These are phyloP conservation scores for Thraustochytrium sp. DNA, from an alignment of 352 stramenopile genomes.

Conservation along the genomic window DNA sequence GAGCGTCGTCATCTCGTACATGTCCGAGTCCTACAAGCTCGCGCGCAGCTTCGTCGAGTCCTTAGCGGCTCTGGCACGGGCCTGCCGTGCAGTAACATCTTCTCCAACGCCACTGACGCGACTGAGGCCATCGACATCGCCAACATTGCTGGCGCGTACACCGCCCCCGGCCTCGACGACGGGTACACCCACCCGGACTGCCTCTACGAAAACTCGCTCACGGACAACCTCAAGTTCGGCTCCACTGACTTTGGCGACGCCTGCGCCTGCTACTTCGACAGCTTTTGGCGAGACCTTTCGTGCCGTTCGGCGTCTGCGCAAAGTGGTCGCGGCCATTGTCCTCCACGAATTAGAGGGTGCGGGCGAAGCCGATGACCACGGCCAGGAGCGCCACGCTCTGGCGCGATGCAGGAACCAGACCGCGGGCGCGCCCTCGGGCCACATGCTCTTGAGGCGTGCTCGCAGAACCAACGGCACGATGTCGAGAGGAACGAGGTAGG, in stretches of 20 bases:
- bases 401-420: too few species aligned
- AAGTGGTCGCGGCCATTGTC: too few species aligned
- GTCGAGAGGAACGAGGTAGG: too few species aligned
- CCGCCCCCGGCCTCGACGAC: neutral
- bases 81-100: neutral
- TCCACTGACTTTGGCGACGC: neutral
- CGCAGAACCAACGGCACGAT: too few species aligned
- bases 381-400: too few species aligned
- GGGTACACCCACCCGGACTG: slow-evolving; percentile 31
- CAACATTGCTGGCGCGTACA: neutral
- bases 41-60: neutral
- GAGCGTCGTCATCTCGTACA: neutral
- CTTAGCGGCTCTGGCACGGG: neutral
- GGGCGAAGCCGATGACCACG: too few species aligned
- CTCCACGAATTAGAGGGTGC: too few species aligned
- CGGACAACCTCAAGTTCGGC: neutral
- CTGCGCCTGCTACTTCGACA: neutral
- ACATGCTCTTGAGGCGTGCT: too few species aligned
- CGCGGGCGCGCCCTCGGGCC: too few species aligned
- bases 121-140: neutral
- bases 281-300: neutral
- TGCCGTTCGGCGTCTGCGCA: neutral
- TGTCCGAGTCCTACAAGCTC: slow-evolving; percentile 29
- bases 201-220: slow-evolving; percentile 18
- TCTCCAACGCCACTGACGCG: neutral